phyloP scores from a whole-genome alignment of 2,329 filamentous ascomycete genomes.

The Aspergillus ustus region DNA sequence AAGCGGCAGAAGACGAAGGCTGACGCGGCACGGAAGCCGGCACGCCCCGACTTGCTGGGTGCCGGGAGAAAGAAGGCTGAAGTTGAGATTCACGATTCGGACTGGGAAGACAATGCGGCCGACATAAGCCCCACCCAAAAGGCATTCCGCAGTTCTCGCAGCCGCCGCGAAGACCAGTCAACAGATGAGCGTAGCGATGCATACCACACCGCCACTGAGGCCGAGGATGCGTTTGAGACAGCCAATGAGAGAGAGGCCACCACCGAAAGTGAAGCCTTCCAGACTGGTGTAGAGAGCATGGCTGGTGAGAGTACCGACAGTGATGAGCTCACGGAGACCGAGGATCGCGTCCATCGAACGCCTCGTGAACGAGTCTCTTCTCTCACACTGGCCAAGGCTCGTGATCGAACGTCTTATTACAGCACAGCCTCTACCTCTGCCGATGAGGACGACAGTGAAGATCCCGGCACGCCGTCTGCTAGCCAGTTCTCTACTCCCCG shows the following conservation, averaged over 20 bases:
- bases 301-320: constrained; percentile 66
- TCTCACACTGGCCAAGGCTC: constrained; percentile 51
- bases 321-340: constrained; percentile 85
- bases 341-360: constrained; percentile 55
- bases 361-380: constrained; percentile 45
- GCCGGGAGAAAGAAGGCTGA: constrained; percentile 77
- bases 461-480: constrained; percentile 68
- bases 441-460: constrained; percentile 70
- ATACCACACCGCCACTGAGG: constrained; percentile 83
- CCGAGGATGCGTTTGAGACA: constrained; percentile 69
- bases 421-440: constrained; percentile 89
- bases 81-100: constrained; percentile 76
- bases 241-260: constrained; percentile 74
- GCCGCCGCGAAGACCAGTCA: constrained; percentile 31
- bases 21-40: constrained; percentile 76
- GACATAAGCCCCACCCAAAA: constrained; percentile 61
- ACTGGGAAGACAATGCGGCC: constrained; percentile 84
- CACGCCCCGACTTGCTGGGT: constrained; percentile 74
- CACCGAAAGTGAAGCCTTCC: constrained; percentile 93
- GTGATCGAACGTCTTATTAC: constrained; percentile 71
- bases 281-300: constrained; percentile 81
- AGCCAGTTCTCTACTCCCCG: constrained; percentile 67
- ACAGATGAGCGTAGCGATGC: constrained; percentile 64
- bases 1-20: constrained; percentile 67
- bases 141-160: constrained; percentile 33